Conservation (phyloP, 257 asterid genomes). For the Mentha longifolia region DNA sequence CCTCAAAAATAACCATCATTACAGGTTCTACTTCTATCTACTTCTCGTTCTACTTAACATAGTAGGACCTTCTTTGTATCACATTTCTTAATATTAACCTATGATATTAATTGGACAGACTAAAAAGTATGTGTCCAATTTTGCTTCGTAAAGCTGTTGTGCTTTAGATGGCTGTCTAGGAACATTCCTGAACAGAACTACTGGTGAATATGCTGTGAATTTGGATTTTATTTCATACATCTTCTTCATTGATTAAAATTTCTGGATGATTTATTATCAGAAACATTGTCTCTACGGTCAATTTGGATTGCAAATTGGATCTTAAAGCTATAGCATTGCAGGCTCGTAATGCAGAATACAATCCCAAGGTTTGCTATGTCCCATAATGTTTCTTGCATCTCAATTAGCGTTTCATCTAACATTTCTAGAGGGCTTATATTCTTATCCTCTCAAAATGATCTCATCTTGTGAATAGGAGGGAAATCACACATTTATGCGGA, state of each 20-base stretch:
- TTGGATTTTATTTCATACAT: neutral
- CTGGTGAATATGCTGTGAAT: neutral
- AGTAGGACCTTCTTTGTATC: neutral
- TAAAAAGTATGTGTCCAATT: neutral
- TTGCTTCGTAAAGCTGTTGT: neutral
- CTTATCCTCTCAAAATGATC: too few relatives aligned
- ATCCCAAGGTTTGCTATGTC: slow-evolving; percentile 70
- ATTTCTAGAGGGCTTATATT: too few relatives aligned
- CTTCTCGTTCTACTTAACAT: neutral
- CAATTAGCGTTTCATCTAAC: too few relatives aligned
- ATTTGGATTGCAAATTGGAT: slow-evolving; percentile 86
- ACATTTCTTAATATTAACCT: neutral
- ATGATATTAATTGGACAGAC: neutral
- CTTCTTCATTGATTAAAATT: neutral
- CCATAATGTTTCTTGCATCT: neutral
- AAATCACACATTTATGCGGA: too few relatives aligned
- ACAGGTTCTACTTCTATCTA: neutral
- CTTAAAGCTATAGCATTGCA: slow-evolving; percentile 89
- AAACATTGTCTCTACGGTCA: slow-evolving; percentile 92
- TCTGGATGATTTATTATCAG: slow-evolving; percentile 39
- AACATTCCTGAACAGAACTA: neutral
- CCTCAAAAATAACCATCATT: neutral
- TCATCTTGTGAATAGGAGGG: too few relatives aligned
- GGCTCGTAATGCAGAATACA: slow-evolving; percentile 93
- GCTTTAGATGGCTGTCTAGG: slow-evolving; percentile 6